phyloP scores from a whole-genome alignment of 2,329 filamentous ascomycete genomes.

The Aspergillus sp. region DNA sequence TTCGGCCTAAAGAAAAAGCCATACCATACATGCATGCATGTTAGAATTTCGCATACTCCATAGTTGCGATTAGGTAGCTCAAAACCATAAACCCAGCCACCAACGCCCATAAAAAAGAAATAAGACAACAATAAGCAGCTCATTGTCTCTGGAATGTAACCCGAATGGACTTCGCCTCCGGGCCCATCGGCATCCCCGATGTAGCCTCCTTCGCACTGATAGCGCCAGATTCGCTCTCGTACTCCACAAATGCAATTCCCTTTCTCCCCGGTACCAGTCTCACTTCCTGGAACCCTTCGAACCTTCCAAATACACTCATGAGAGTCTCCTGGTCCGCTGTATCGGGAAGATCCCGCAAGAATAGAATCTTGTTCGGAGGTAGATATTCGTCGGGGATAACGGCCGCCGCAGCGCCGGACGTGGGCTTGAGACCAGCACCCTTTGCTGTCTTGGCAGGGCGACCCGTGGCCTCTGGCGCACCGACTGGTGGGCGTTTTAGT shows the following conservation, averaged over 20 bases:
- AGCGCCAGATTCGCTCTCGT: constrained; percentile 83
- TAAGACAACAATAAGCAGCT: constrained; percentile 17
- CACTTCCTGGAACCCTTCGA: constrained; percentile 92
- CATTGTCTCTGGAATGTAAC: constrained; percentile 95
- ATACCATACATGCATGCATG: neutral
- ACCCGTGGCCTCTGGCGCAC: constrained; percentile 42
- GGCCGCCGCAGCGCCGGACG: constrained; percentile 64
- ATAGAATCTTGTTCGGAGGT: constrained; percentile 94
- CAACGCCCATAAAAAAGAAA: constrained; percentile 30
- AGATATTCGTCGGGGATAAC: constrained; percentile 97
- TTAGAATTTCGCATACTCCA: neutral
- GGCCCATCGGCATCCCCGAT: constrained; percentile 76
- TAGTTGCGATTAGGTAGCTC: constrained; percentile 2
- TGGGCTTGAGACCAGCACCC: constrained; percentile 74
- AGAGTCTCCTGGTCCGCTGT: constrained; percentile 80
- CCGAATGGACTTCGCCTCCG: constrained; percentile 76
- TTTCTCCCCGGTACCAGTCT: constrained; percentile 81
- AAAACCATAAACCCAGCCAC: constrained; percentile 20
- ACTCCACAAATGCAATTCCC: constrained; percentile 95
- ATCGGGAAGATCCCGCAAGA: constrained; percentile 88
- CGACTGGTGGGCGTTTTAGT: constrained; percentile 63
- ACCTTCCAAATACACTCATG: constrained; percentile 77
- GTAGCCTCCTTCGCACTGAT: constrained; percentile 94
- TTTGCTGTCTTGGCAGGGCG: constrained; percentile 70
- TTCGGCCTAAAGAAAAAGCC: neutral